Conservation (phyloP, 768 basidiomycete species). For the Macrolepiota albuminosa region DNA sequence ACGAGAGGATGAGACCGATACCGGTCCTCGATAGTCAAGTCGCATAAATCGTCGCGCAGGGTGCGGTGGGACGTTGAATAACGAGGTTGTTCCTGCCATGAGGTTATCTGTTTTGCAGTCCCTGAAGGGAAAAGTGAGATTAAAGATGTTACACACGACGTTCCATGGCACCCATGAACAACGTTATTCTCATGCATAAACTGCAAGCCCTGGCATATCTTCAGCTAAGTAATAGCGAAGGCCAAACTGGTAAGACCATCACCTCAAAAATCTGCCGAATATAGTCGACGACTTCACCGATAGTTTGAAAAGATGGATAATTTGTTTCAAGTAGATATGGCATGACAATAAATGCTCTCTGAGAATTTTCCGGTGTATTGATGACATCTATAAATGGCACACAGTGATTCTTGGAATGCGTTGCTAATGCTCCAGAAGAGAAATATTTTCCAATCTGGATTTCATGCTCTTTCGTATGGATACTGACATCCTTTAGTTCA, state of each 20-base stretch:
- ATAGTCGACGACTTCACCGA: neutral
- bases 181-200: neutral
- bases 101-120: neutral
- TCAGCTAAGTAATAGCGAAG: neutral
- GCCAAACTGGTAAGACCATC: neutral
- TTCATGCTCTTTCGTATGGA: slow-evolving; percentile 19
- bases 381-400: slow-evolving; percentile 22
- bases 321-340: slow-evolving; percentile 15
- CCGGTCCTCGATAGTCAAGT: neutral
- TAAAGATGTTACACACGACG: neutral
- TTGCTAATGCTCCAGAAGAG: slow-evolving; percentile 4
- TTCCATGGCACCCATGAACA: neutral
- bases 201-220: neutral
- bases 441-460: slow-evolving; percentile 21
- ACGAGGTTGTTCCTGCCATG: neutral
- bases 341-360: slow-evolving; percentile 20
- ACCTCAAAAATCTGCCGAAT: neutral
- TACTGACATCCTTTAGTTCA: slow-evolving; percentile 20
- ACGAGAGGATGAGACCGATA: neutral
- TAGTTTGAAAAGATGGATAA: neutral
- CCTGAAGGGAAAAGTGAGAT: neutral
- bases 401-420: slow-evolving; percentile 26
- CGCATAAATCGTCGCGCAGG: neutral
- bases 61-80: neutral
- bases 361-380: slow-evolving; percentile 12